These are phyloP conservation scores for Climacium dendroides DNA, from an alignment of 225 moss, liverwort and hornwort species.

Conservation along the genomic window DNA sequence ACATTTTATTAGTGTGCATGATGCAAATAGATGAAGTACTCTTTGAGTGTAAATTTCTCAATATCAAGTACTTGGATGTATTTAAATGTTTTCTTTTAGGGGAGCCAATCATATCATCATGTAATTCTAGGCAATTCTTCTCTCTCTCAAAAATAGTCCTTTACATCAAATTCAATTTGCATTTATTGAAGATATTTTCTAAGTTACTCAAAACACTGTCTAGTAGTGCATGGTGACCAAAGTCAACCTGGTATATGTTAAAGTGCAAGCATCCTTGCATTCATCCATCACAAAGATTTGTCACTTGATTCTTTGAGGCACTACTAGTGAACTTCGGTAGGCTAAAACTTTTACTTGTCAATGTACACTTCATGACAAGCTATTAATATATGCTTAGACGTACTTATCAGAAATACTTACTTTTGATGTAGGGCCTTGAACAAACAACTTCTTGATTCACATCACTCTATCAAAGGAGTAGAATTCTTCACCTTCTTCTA, in stretches of 20 bases:
- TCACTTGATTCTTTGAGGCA: not conserved
- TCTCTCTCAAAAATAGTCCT: too few species aligned
- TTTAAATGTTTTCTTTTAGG: not conserved
- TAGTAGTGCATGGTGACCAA: not conserved
- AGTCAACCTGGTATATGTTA: not conserved
- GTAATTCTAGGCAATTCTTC: fast-evolving
- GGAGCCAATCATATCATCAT: too few species aligned
- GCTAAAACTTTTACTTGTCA: not conserved
- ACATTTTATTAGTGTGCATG: not conserved
- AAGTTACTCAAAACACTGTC: not conserved
- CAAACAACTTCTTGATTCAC: not conserved
- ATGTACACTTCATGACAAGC: not conserved
- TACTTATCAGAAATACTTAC: not conserved
- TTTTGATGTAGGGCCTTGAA: not conserved
- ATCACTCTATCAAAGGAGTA: not conserved
- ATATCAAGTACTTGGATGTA: not conserved
- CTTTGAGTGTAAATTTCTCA: not conserved
- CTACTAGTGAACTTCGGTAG: not conserved
- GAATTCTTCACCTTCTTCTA: not conserved
- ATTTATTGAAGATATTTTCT: fast-evolving
- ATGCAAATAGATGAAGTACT: not conserved
- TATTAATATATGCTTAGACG: not conserved
- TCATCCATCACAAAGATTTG: not conserved
- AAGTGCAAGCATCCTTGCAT: not conserved
- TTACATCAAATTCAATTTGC: not conserved